These are phyloP conservation scores for Leishmania turanica DNA, from an alignment of 208 protist species.

Conservation along the genomic window DNA sequence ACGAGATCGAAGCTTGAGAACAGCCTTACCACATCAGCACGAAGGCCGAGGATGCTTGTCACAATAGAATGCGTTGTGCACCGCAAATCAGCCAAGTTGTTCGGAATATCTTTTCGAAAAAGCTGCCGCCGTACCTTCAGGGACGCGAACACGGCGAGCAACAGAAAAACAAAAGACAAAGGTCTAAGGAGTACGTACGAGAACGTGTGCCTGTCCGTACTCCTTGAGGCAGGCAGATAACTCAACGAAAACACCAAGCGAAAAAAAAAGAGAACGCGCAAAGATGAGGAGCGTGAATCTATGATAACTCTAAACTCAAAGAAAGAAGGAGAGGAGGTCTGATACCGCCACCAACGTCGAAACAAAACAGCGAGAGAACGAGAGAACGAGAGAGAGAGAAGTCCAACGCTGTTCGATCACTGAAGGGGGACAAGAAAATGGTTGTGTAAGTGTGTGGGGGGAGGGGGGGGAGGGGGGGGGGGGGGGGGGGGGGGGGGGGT, in stretches of 20 bases:
- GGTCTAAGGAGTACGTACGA: neutral
- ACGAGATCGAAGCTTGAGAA: neutral
- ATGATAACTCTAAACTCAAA: neutral
- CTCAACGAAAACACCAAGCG: neutral
- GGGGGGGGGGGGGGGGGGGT: too few relatives aligned
- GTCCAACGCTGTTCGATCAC: neutral
- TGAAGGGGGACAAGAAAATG: neutral
- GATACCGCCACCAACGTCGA: neutral
- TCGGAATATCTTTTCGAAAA: neutral
- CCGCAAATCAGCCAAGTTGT: neutral
- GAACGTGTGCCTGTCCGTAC: neutral
- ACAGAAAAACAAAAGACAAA: neutral
- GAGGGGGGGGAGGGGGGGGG: too few relatives aligned
- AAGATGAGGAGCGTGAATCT: neutral
- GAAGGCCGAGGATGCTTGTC: neutral
- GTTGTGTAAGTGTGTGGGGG: neutral
- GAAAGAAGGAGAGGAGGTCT: neutral
- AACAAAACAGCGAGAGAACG: neutral
- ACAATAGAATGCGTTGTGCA: neutral
- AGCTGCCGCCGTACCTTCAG: neutral
- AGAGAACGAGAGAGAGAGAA: too few relatives aligned
- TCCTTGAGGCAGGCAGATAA: neutral
- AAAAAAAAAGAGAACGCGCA: neutral
- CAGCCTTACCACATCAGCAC: neutral
- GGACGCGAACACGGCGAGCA: neutral